Evolutionary conservation across 225 moss, liverwort and hornwort genomes (phyloP), one percentile per base, ranked within the genome.

Genomic region (Rhytidiadelphus loreus): DNA sequence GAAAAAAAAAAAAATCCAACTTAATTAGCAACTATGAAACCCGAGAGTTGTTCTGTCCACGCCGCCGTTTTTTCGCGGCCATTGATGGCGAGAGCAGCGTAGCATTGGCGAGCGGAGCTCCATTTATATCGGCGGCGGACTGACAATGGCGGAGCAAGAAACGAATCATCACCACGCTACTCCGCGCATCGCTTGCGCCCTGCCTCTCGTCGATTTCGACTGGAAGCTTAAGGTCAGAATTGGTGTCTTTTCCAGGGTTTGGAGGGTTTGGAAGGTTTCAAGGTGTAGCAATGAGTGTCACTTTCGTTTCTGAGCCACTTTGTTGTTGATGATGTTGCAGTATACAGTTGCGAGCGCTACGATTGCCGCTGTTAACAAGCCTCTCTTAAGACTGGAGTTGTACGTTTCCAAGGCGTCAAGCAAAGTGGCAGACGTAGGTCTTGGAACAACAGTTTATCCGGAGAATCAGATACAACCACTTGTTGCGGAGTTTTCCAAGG

Each of bases 331-430:
- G 73, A 28, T 61, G 73, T 56, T 64, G 53, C 91, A 89, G 92
- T 90, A 91, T 76, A 84, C 88, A 71, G 91, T 93, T 78, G 90
- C 92, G 43, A 91, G 93, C 73, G 88, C 91, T 61, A 89, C 74
- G 16, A 90, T 91, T 79, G 93, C 92, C 52, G 87, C 93, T 79
- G 92, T 96, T 23, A 94, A 94, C 85, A 94, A 95, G 82, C 89
- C 96, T 87, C 88, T 97, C 56, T 80, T 95, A 83, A 90, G 97
- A 77, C 86, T 96, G 75, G 95, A 96, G 91, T 86, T 96, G 69
- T 93, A 92, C 73, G 86, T 96, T 87, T 88, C 94, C 76, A 83
- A 90, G 73, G 26, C 60, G 55, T 11, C 86, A 55, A 92, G 89
- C 68, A 89, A 71, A 65, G 94, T 95, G 79, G 93, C 90, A 71